phyloP scores from a whole-genome alignment of 768 basidiomycete species.

The Mycena amicta region DNA sequence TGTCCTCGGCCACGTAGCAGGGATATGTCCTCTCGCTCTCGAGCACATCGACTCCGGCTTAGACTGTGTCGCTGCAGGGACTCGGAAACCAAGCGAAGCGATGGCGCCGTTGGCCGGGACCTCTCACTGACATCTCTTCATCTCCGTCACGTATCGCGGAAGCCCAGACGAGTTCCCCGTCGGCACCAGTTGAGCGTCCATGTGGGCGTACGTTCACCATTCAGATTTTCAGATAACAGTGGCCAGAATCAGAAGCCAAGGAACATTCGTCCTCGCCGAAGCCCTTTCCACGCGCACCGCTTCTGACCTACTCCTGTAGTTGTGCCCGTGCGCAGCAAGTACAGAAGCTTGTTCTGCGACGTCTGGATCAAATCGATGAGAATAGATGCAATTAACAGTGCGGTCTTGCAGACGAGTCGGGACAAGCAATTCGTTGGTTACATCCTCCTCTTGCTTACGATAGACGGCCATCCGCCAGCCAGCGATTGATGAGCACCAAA shows the following conservation, averaged over 20 bases:
- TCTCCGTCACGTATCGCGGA: neutral
- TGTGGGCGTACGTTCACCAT: neutral
- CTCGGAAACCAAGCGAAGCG: neutral
- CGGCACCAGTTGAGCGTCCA: neutral
- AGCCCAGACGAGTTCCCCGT: neutral
- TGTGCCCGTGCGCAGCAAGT: neutral
- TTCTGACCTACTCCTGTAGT: no score
- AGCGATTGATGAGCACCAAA: slow-evolving; percentile 44
- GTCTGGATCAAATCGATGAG: neutral
- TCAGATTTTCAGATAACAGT: neutral
- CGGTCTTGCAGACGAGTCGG: no score
- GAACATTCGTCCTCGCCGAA: no score
- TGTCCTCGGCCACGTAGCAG: slow-evolving; percentile 16
- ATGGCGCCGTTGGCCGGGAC: no score
- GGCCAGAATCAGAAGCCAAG: neutral
- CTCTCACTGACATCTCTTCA: neutral
- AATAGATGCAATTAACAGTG: neutral
- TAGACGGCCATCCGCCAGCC: slow-evolving; percentile 35
- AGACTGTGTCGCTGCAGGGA: neutral
- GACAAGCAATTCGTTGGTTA: no score
- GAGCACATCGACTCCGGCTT: neutral
- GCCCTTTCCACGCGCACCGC: no score
- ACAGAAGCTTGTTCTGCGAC: neutral
- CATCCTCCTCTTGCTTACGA: slow-evolving; percentile 3
- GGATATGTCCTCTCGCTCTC: neutral